Percentiles rank a stretch among this genome's conserved stretches.
phyloP scores from a whole-genome alignment of 2,329 filamentous ascomycete genomes.

The Coniella vitis region DNA sequence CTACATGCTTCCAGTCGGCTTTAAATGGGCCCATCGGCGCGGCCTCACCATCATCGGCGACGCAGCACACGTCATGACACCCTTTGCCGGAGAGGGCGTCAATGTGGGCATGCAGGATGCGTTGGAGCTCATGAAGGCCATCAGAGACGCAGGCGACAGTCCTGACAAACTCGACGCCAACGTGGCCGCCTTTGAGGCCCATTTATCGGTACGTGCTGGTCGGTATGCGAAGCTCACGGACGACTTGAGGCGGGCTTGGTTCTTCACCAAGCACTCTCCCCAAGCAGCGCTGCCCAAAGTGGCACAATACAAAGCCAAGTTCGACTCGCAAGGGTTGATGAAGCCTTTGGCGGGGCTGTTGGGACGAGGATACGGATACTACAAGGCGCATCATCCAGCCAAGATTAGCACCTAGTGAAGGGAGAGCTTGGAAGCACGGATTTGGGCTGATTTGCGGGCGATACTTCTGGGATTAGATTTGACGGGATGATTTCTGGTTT shows the following conservation, averaged over 20 bases:
- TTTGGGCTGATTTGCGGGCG: no score
- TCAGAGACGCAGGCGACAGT: constrained; percentile 25
- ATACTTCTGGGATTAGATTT: no score
- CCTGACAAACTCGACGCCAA: constrained; percentile 26
- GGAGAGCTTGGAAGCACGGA: no score
- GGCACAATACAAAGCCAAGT: constrained; percentile 26
- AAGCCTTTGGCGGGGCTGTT: constrained; percentile 25
- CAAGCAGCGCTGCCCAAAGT: constrained; percentile 33
- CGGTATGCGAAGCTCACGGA: constrained; percentile 22
- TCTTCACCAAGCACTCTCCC: constrained; percentile 40
- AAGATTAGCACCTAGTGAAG: neutral
- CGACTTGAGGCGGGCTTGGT: constrained; percentile 35
- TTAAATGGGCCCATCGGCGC: constrained; percentile 37
- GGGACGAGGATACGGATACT: constrained; percentile 20
- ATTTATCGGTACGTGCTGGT: constrained; percentile 30
- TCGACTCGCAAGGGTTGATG: constrained; percentile 24
- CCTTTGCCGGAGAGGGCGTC: constrained; percentile 52
- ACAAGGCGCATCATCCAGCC: neutral
- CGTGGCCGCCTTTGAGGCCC: constrained; percentile 30
- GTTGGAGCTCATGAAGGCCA: constrained; percentile 37
- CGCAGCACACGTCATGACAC: constrained; percentile 53
- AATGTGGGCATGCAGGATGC: constrained; percentile 52
- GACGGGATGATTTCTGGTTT: no score
- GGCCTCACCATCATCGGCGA: constrained; percentile 53
- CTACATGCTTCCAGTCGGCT: constrained; percentile 45